A percentile compares a stretch with the other conserved stretches of the same genome.
phyloP scores from a whole-genome alignment of 768 basidiomycete genomes.

The Termitomyces eurrhizus region DNA sequence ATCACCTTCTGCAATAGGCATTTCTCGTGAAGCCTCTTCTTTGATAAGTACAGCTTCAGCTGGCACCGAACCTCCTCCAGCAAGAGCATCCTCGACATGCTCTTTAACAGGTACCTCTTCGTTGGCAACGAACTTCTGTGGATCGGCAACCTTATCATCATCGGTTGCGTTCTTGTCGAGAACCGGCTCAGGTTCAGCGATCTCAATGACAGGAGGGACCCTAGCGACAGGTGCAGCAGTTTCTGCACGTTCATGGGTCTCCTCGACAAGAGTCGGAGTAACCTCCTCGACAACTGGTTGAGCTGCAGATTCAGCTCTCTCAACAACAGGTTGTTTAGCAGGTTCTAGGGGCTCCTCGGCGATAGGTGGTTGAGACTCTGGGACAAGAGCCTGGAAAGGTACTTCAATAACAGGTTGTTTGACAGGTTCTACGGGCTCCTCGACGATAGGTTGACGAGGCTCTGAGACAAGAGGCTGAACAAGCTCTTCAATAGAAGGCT shows the following conservation, averaged over 20 bases:
- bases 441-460: neutral
- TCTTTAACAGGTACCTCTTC: neutral
- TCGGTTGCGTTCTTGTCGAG: neutral
- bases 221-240: conserved; percentile 3
- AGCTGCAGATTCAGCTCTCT: neutral
- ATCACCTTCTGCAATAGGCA: neutral
- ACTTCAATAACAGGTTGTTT: neutral
- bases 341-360: neutral
- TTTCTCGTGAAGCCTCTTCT: neutral
- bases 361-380: neutral
- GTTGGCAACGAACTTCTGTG: neutral
- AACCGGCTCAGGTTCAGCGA: neutral
- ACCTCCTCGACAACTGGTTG: neutral
- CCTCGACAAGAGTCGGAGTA: neutral
- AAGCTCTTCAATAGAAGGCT: neutral
- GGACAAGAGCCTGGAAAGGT: neutral
- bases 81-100: neutral
- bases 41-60: neutral
- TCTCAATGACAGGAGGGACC: conserved; percentile 13
- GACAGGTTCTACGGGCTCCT: neutral
- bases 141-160: neutral
- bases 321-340: neutral
- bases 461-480: neutral
- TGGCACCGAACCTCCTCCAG: neutral
- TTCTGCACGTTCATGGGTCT: neutral